A percentile compares a stretch with the other conserved stretches of the same genome.
These are phyloP conservation scores for Vigna mungo DNA, from an alignment of 306 rosid species.

Conservation along the genomic window DNA sequence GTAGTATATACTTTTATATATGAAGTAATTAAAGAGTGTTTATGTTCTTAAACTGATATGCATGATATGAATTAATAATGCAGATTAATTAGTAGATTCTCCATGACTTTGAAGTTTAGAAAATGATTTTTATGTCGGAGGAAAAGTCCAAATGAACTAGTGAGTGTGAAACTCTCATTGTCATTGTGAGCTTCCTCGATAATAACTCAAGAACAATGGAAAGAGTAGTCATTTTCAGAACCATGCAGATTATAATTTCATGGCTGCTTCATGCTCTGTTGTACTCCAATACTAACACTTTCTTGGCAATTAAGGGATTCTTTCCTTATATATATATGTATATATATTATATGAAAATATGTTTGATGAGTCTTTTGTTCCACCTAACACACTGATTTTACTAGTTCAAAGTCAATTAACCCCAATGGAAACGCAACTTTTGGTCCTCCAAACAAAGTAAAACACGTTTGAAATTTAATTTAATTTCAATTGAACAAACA, in stretches of 20 bases:
- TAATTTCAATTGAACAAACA: too few relatives aligned
- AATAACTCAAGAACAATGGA: neutral
- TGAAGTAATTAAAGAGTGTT: too few relatives aligned
- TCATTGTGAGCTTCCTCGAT: constrained; percentile 21
- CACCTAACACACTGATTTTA: too few relatives aligned
- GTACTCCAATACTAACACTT: constrained; percentile 52
- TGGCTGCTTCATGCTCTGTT: too few relatives aligned
- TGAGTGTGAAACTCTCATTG: constrained; percentile 30
- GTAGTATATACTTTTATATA: too few relatives aligned
- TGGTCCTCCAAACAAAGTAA: too few relatives aligned
- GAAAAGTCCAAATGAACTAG: neutral
- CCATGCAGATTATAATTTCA: constrained; percentile 34
- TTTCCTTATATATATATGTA: neutral
- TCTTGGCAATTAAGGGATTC: constrained; percentile 19
- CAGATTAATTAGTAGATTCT: constrained; percentile 36
- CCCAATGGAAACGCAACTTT: too few relatives aligned
- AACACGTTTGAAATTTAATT: too few relatives aligned
- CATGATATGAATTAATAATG: neutral
- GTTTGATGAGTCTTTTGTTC: too few relatives aligned
- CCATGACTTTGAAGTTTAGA: neutral
- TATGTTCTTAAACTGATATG: too few relatives aligned
- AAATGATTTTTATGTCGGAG: constrained; percentile 6
- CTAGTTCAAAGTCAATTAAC: too few relatives aligned
- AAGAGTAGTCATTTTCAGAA: constrained; percentile 50
- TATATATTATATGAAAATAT: too few relatives aligned